Evolutionary conservation across 306 rosid genomes (phyloP).

Genomic region (Vigna trinervia): DNA sequence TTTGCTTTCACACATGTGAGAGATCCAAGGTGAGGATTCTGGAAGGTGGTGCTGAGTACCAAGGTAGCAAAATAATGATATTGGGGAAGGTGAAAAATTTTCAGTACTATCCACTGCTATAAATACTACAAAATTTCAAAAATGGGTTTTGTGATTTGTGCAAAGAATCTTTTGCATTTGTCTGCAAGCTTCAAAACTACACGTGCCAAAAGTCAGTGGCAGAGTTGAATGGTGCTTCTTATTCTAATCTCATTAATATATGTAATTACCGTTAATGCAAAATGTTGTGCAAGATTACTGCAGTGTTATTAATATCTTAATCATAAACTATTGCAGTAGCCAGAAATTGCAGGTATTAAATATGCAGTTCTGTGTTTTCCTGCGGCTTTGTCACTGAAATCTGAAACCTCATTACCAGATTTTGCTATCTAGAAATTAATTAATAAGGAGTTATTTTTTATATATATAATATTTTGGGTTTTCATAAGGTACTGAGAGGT

Average conservation of each 20-base stretch:
- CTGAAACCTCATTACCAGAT: constrained; percentile 3
- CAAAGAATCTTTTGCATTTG: constrained; percentile 45
- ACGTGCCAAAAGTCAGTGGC: constrained; percentile 30
- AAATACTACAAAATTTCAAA: constrained; percentile 1
- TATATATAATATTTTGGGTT: no score
- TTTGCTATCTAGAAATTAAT: constrained; percentile 14
- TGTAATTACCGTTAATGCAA: constrained; percentile 1
- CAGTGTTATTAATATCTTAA: constrained; percentile 1
- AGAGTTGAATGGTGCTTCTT: constrained; percentile 10
- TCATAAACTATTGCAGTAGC: neutral
- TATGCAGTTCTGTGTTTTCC: neutral
- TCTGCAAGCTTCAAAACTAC: constrained; percentile 31
- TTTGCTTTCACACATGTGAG: constrained; percentile 36
- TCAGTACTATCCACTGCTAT: neutral
- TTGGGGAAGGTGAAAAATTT: constrained; percentile 32
- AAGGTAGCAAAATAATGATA: constrained; percentile 45
- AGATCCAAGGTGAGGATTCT: constrained; percentile 51
- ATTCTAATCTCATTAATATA: neutral
- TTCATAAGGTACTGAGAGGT: no score
- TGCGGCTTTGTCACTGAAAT: neutral
- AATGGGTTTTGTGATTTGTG: constrained; percentile 36
- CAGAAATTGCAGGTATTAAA: neutral
- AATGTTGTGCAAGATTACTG: neutral
- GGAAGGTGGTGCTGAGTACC: constrained; percentile 45
- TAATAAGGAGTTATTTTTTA: neutral